Base-by-base conservation (phyloP, 768 basidiomycete species). In the Lactarius vividus region DNA sequence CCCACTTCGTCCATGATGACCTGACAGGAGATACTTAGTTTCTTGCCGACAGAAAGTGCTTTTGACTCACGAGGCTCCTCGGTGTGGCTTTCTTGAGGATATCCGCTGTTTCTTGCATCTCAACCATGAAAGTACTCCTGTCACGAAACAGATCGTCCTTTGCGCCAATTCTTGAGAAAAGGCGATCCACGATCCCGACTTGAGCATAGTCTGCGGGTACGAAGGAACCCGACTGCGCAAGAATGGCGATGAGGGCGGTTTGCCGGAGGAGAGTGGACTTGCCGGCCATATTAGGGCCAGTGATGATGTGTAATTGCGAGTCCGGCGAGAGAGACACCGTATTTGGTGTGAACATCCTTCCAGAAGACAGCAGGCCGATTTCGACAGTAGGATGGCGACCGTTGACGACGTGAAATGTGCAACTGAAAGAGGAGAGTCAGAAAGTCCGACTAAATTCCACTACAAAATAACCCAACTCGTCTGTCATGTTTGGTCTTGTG, bases 1-100 rank as follows among this genome's bases (percentile, higher is more conserved):
- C 96, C 96, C n/a, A 99, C 95, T 79, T 99, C 96, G 74, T 99
- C 96, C 93, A 99, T 96, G 68, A 99, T 96, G n/a, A 98, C 91
- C 93, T 95, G 71, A 1, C 28, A 15, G 31, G 28, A 53, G 31
- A 37, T 64, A 7, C 40, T 52, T 61, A 5, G 61, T 0, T 39
- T 23, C 29, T 18, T 54, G 5, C 29, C 13, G 33, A 26, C 29
- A 42, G 10, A 44, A 44, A 31, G 9, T 16, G 16, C 42, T 59
- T 39, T 58, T 33, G 26, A 77, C 87, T 68, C 71, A 94, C 96
- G 62, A 99, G 80, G 67, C 95, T 97, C 63, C 80, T 84, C 2
- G 84, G 77, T 9, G 95, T 97, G 3, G 97, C 95, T 26, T 87
- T 85, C 28, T 83, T 81, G 23, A 99, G 82, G 65, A 99, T 98